Conservation (phyloP, 2,329 filamentous ascomycete species). For the Hypoxylon sp. region DNA sequence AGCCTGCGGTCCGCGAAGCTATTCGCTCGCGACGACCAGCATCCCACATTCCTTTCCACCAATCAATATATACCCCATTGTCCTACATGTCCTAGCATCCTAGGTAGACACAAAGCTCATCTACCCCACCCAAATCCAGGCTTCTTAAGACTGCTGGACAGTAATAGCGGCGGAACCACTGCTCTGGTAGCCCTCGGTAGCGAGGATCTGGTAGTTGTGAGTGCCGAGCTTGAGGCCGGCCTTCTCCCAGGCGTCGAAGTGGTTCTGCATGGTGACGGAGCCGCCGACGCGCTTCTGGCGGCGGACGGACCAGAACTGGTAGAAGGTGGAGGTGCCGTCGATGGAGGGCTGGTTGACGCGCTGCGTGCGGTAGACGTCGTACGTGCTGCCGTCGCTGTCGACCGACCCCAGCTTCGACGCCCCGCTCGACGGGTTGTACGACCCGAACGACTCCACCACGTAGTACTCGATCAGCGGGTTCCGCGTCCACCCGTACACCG, state of each 20-base stretch:
- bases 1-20: slow-evolving; percentile 14
- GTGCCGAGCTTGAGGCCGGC: slow-evolving; percentile 54
- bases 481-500: slow-evolving; percentile 59
- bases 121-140: neutral
- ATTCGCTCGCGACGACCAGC: slow-evolving; percentile 18
- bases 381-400: slow-evolving; percentile 54
- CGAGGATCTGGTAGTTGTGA: slow-evolving; percentile 57
- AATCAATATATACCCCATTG: slow-evolving; percentile 5
- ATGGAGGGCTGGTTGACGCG: slow-evolving; percentile 62
- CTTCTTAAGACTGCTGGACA: slow-evolving; percentile 44
- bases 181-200: slow-evolving; percentile 60
- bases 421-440: slow-evolving; percentile 54
- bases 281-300: slow-evolving; percentile 62
- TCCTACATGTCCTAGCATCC: neutral
- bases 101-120: neutral
- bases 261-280: slow-evolving; percentile 54
- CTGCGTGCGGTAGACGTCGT: slow-evolving; percentile 56
- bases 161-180: slow-evolving; percentile 61
- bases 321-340: slow-evolving; percentile 59
- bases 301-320: slow-evolving; percentile 68
- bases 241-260: slow-evolving; percentile 55
- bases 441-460: slow-evolving; percentile 56
- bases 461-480: slow-evolving; percentile 60
- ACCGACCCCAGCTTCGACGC: slow-evolving; percentile 52
- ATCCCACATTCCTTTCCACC: neutral